A percentile compares a stretch with the other conserved stretches of the same genome.
Conservation (phyloP, 2,329 filamentous ascomycete species). For the Clonostachys chloroleuca region DNA sequence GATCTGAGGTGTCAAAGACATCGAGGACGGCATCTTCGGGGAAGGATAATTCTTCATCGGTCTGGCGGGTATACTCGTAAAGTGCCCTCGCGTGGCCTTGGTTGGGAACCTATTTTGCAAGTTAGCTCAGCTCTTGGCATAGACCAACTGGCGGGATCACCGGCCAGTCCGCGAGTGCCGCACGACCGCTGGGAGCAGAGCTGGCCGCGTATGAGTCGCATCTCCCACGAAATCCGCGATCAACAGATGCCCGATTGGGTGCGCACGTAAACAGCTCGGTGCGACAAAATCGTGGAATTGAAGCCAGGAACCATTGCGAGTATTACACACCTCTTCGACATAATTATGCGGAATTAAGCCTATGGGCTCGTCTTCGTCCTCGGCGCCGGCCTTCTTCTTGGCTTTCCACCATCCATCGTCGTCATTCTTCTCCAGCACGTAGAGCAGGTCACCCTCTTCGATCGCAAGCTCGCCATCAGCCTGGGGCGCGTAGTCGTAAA, state of each 20-base stretch:
- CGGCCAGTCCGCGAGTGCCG: too few species aligned
- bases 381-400: constrained; percentile 79
- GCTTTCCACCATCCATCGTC: constrained; percentile 92
- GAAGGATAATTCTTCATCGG: constrained; percentile 96
- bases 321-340: constrained; percentile 73
- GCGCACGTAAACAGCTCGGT: too few species aligned
- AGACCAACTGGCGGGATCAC: too few species aligned
- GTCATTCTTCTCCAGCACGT: constrained; percentile 75
- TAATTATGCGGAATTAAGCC: constrained; percentile 94
- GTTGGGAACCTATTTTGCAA: constrained; percentile 52
- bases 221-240: too few species aligned
- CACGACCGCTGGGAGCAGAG: too few species aligned
- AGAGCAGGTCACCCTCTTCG: constrained; percentile 81
- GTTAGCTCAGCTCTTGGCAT: too few species aligned
- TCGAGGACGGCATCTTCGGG: constrained; percentile 78
- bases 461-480: constrained; percentile 82
- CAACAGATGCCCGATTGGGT: too few species aligned
- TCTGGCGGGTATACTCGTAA: constrained; percentile 97
- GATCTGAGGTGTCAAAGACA: constrained; percentile 87
- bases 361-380: constrained; percentile 87
- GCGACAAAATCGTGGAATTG: not conserved
- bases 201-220: too few species aligned
- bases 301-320: constrained; percentile 1
- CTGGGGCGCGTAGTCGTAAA: constrained; percentile 92
- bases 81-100: constrained; percentile 76